Conservation (phyloP, 768 basidiomycete genomes). For the Sarcodon sp. region DNA sequence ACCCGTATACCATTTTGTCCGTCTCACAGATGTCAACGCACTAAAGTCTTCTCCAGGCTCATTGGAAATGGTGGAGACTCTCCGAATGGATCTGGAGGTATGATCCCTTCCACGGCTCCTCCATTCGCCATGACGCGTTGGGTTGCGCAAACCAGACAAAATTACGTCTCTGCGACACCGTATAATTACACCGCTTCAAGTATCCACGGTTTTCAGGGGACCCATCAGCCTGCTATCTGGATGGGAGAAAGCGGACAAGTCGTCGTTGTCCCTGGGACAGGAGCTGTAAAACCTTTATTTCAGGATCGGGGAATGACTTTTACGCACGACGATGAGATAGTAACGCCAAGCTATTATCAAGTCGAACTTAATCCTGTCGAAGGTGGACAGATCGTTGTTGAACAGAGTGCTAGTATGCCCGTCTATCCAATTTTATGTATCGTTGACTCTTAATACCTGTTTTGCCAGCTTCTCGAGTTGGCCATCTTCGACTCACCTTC, state of each 20-base stretch:
- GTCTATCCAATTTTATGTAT: not conserved
- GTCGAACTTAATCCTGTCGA: conserved; percentile 41
- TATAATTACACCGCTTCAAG: conserved; percentile 48
- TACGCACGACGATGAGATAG: conserved; percentile 35
- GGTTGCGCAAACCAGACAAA: conserved; percentile 70
- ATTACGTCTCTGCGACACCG: conserved; percentile 62
- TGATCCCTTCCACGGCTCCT: conserved; percentile 67
- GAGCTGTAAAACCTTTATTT: conserved; percentile 36
- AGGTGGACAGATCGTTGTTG: conserved; percentile 37
- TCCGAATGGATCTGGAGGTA: conserved; percentile 61
- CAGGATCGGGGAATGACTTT: conserved; percentile 45
- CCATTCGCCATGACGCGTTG: conserved; percentile 83
- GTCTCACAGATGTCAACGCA: not conserved
- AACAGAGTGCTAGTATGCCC: conserved; percentile 45
- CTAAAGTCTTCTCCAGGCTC: conserved; percentile 18
- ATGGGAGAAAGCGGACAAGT: conserved; percentile 72
- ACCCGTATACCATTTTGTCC: conserved; percentile 22
- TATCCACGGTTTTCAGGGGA: conserved; percentile 69
- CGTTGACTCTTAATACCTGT: not conserved
- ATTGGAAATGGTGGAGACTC: conserved; percentile 66
- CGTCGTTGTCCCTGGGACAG: conserved; percentile 44
- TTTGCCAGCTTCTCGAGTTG: conserved; percentile 54
- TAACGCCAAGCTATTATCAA: conserved; percentile 40
- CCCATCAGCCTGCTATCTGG: conserved; percentile 82
- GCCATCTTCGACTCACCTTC: conserved; percentile 64